phyloP scores from a whole-genome alignment of 306 rosid species.

The Prunus mume region DNA sequence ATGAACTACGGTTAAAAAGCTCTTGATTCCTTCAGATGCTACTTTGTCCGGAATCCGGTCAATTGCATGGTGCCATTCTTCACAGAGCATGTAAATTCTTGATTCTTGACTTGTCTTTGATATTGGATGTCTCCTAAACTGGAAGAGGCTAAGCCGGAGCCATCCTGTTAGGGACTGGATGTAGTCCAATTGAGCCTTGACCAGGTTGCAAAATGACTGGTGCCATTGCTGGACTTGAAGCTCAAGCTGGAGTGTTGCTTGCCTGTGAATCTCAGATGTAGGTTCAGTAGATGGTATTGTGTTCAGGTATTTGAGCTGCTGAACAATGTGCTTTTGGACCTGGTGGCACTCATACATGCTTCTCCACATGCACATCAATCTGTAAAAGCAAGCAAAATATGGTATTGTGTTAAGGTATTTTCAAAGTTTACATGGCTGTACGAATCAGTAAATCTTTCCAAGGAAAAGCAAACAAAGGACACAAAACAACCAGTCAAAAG shows the following conservation, averaged over 20 bases:
- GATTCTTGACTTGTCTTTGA: conserved; percentile 62
- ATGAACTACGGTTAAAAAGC: conserved; percentile 74
- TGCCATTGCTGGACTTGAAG: conserved; percentile 94
- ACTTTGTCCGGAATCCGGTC: conserved; percentile 87
- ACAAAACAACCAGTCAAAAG: conserved; percentile 20
- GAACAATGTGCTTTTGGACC: conserved; percentile 92
- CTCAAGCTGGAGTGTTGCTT: conserved; percentile 89
- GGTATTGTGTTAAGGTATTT: too few relatives aligned
- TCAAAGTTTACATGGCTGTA: conserved; percentile 4
- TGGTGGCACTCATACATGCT: conserved; percentile 97
- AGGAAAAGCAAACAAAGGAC: conserved; percentile 28
- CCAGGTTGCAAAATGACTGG: conserved; percentile 75
- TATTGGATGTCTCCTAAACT: conserved; percentile 54
- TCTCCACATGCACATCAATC: conserved; percentile 99
- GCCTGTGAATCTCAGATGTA: conserved; percentile 85
- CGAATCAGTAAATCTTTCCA: background rate
- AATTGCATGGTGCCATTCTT: conserved; percentile 80
- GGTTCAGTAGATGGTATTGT: conserved; percentile 75
- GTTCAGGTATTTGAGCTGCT: conserved; percentile 83
- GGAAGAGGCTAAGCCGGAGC: conserved; percentile 93
- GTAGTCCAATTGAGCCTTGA: conserved; percentile 76
- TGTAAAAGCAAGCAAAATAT: conserved; percentile 27
- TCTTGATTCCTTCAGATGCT: conserved; percentile 92
- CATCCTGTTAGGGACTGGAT: conserved; percentile 83
- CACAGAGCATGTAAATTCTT: conserved; percentile 75